phyloP scores from a whole-genome alignment of 495 filamentous ascomycete species.

The Tricharina praecox region DNA sequence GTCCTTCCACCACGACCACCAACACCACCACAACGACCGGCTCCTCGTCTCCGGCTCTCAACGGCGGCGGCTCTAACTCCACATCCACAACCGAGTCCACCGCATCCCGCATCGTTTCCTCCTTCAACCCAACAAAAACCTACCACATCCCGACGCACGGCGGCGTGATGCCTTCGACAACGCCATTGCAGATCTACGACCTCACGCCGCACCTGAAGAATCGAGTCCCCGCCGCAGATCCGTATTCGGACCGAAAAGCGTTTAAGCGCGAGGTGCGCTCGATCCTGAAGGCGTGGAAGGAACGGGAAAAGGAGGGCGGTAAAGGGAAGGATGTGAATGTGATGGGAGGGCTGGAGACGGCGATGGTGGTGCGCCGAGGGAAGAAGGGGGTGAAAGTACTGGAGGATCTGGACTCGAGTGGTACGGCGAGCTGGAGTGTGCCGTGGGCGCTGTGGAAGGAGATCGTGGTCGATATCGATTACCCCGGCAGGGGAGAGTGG shows the following conservation, averaged over 20 bases:
- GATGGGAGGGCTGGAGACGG: not conserved
- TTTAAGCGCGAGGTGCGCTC: slow-evolving; percentile 2
- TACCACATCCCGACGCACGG: slow-evolving; percentile 7
- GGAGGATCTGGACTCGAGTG: not conserved
- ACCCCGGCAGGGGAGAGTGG: not conserved
- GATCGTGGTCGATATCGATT: not conserved
- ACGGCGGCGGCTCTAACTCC: too few relatives aligned
- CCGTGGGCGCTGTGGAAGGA: not conserved
- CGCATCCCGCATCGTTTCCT: not conserved
- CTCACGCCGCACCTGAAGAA: not conserved
- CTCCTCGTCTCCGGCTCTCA: too few relatives aligned
- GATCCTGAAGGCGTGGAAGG: not conserved
- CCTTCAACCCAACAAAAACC: slow-evolving; percentile 8
- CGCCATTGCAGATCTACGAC: not conserved
- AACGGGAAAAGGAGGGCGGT: not conserved
- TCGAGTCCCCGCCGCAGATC: not conserved
- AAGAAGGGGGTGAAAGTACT: not conserved
- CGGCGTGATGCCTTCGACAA: not conserved
- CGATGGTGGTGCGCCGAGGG: not conserved
- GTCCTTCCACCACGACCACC: too few relatives aligned
- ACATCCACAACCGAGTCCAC: not conserved
- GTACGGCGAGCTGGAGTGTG: not conserved
- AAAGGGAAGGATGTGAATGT: not conserved
- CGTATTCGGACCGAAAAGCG: not conserved
- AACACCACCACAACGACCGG: too few relatives aligned